A percentile compares a stretch with the other conserved stretches of the same genome.
phyloP scores from a whole-genome alignment of 2,329 filamentous ascomycete species.

The Aspergillus versicolor region DNA sequence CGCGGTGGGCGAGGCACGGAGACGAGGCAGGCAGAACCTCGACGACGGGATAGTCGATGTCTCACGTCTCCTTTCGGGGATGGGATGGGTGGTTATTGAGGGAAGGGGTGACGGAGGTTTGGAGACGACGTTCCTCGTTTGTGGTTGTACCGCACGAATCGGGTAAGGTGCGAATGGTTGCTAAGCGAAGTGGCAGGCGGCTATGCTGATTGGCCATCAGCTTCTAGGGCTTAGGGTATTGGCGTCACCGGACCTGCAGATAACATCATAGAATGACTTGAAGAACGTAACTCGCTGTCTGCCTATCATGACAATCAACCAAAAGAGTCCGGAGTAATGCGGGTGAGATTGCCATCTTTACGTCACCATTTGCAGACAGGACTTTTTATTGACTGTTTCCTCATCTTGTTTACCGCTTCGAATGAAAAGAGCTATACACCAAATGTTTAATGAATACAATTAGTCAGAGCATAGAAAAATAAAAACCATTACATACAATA shows the following conservation, averaged over 20 bases:
- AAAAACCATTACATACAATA: background rate
- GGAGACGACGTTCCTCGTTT: constrained; percentile 34
- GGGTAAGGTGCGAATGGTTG: constrained; percentile 35
- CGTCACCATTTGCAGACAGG: background rate
- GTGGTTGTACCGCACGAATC: constrained; percentile 35
- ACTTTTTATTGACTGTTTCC: background rate
- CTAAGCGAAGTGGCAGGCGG: constrained; percentile 36
- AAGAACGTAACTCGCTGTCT: background rate
- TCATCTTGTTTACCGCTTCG: background rate
- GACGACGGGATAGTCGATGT: constrained; percentile 24
- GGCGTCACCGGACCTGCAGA: constrained; percentile 30
- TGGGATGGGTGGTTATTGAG: constrained; percentile 20
- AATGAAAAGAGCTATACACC: background rate
- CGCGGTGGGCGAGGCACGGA: constrained; percentile 19
- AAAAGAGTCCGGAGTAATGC: background rate
- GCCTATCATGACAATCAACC: background rate
- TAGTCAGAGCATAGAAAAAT: background rate
- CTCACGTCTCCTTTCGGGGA: constrained; percentile 27
- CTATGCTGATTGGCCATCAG: constrained; percentile 21
- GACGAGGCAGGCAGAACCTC: constrained; percentile 37
- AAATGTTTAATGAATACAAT: background rate
- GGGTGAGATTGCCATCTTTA: background rate
- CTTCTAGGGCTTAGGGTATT: constrained; percentile 44
- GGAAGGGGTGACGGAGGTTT: constrained; percentile 33
- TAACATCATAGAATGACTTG: constrained; percentile 25